Evolutionary conservation across 2,329 filamentous ascomycete species (phyloP).

Genomic region (Curvularia hawaiiensis): DNA sequence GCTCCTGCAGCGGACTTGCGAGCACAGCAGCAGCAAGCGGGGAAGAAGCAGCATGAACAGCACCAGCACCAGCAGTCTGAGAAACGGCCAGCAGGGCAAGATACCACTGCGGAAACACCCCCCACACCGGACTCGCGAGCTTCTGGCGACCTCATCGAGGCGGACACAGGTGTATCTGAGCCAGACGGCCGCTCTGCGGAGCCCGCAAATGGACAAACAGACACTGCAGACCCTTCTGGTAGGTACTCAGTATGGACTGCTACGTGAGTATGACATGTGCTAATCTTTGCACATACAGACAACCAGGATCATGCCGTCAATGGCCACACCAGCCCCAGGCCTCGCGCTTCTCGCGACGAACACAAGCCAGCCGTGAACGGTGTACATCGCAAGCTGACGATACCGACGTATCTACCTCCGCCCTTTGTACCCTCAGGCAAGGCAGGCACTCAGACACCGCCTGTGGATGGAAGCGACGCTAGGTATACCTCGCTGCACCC

Average conservation of each 20-base stretch:
- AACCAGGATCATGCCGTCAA: slow-evolving; percentile 1
- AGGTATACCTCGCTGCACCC: slow-evolving; percentile 26
- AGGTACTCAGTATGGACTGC: slow-evolving; percentile 12
- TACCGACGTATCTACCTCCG: slow-evolving; percentile 41
- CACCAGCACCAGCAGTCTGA: slow-evolving; percentile 15
- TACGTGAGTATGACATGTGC: neutral
- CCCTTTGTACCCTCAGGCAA: slow-evolving; percentile 44
- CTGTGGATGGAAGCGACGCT: slow-evolving; percentile 23
- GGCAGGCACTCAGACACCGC: slow-evolving; percentile 28
- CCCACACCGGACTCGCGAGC: slow-evolving; percentile 38
- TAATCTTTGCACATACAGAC: slow-evolving; percentile 9
- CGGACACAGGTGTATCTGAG: slow-evolving; percentile 12
- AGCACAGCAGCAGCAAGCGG: slow-evolving; percentile 18
- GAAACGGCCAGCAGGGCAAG: slow-evolving; percentile 19
- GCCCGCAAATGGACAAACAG: slow-evolving; percentile 22
- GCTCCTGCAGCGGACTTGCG: slow-evolving; percentile 18
- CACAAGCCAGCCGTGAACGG: slow-evolving; percentile 28
- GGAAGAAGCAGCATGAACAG: slow-evolving; percentile 21
- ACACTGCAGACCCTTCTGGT: slow-evolving; percentile 28
- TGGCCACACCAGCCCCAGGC: slow-evolving; percentile 12
- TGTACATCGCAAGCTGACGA: slow-evolving; percentile 26
- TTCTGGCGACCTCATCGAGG: slow-evolving; percentile 21
- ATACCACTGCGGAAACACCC: slow-evolving; percentile 22
- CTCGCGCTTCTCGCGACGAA: slow-evolving; percentile 15
- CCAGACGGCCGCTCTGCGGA: slow-evolving; percentile 24